Percentiles rank a stretch among this genome's conserved stretches.
Evolutionary conservation across 2,329 filamentous ascomycete genomes (phyloP).

Genomic region (Xylariaceae sp.): DNA sequence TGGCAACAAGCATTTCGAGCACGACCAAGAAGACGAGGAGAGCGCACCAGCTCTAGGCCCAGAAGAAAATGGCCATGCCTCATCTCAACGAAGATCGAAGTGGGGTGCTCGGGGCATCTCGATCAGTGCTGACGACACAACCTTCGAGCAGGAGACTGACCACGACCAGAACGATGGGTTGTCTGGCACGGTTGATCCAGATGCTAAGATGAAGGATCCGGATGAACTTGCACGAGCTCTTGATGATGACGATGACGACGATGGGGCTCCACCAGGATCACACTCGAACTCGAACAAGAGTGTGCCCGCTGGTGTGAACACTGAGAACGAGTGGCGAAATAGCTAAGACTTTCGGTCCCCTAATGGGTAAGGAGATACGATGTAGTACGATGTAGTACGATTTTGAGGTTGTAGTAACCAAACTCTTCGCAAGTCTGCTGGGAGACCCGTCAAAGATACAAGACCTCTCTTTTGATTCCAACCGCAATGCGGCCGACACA

Average conservation of each 20-base stretch:
- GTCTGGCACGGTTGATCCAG: conserved; percentile 58
- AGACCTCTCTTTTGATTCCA: background rate
- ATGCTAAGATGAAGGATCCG: conserved; percentile 71
- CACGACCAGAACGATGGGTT: conserved; percentile 51
- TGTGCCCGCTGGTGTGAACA: conserved; percentile 34
- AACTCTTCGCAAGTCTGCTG: background rate
- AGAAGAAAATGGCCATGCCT: conserved; percentile 37
- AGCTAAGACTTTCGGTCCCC: conserved; percentile 15
- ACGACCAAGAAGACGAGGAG: conserved; percentile 67
- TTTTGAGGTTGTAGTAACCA: background rate
- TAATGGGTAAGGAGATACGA: background rate
- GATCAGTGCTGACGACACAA: conserved; percentile 69
- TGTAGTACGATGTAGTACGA: background rate
- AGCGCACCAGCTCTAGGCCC: conserved; percentile 56
- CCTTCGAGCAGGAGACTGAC: conserved; percentile 54
- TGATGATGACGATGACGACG: conserved; percentile 64
- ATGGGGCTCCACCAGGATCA: conserved; percentile 35
- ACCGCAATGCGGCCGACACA: background rate
- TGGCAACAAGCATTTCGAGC: conserved; percentile 60
- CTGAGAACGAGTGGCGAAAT: conserved; percentile 42
- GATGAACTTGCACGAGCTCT: conserved; percentile 68
- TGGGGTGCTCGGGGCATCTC: conserved; percentile 72
- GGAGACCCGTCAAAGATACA: background rate
- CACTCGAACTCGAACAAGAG: conserved; percentile 28
- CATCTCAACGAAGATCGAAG: conserved; percentile 53